Conservation (phyloP, 352 stramenopile genomes). For the Phytophthora cactorum region DNA sequence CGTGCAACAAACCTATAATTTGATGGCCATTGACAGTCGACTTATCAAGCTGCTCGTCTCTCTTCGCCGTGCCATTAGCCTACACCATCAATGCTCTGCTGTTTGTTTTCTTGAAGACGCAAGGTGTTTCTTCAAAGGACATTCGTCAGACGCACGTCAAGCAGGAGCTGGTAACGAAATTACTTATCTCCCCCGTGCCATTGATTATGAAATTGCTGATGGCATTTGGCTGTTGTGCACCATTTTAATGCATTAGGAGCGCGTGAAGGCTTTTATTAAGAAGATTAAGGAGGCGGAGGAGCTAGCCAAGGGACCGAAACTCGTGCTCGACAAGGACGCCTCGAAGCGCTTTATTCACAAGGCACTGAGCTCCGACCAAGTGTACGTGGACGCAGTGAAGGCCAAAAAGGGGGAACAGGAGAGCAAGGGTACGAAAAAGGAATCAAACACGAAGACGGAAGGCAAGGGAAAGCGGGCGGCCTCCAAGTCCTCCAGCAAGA, state of each 20-base stretch:
- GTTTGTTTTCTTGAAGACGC: conserved; percentile 89
- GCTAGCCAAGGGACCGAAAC: conserved; percentile 72
- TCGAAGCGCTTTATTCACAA: conserved; percentile 87
- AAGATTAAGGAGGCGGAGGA: conserved; percentile 92
- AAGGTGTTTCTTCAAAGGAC: conserved; percentile 88
- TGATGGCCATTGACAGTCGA: conserved; percentile 1
- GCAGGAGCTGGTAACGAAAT: conserved; percentile 69
- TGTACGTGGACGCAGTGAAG: conserved; percentile 76
- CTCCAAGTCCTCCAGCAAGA: conserved; percentile 47
- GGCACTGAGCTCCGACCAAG: conserved; percentile 85
- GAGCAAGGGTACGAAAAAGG: conserved; percentile 7
- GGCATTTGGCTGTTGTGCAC: background rate
- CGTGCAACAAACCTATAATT: conserved; percentile 8
- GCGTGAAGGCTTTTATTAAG: conserved; percentile 89
- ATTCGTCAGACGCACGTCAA: conserved; percentile 91
- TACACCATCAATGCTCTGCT: conserved; percentile 89
- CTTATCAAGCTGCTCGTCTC: conserved; percentile 4
- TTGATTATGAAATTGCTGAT: background rate
- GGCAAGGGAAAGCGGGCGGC: conserved; percentile 31
- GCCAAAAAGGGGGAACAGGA: conserved; percentile 49
- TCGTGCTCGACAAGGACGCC: conserved; percentile 80
- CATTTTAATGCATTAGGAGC: conserved; percentile 50
- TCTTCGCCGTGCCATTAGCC: conserved; percentile 41
- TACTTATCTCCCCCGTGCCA: background rate
- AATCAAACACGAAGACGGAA: conserved; percentile 53